Conservation (phyloP, 164 flowering plant species). For the Annona squamosa region DNA sequence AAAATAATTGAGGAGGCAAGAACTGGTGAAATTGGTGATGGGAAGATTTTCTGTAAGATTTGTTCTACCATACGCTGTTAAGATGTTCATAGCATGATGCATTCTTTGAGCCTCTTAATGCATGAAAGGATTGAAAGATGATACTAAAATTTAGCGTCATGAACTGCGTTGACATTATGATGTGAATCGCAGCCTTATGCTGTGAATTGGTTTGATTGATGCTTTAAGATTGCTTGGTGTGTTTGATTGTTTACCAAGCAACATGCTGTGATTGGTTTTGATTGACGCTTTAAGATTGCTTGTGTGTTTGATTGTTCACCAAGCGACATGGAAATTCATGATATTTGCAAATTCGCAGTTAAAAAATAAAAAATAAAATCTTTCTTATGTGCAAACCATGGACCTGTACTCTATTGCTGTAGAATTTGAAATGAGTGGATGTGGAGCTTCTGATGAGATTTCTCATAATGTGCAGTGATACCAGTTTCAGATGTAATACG, state of each 20-base stretch:
- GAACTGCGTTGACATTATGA: too few species aligned
- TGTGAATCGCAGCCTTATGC: too few species aligned
- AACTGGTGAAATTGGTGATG: conserved; percentile 97
- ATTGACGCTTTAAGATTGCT: background rate
- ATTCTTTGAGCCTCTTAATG: too few species aligned
- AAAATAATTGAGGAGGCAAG: conserved; percentile 74
- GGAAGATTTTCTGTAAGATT: conserved; percentile 80
- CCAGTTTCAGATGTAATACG: conserved; percentile 81
- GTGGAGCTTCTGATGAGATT: conserved; percentile 6
- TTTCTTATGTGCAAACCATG: too few species aligned
- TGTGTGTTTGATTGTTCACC: background rate
- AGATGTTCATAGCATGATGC: too few species aligned
- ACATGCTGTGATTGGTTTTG: background rate
- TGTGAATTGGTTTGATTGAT: too few species aligned
- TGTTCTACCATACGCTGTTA: background rate
- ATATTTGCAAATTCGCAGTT: too few species aligned
- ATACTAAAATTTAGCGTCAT: too few species aligned
- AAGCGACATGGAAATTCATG: background rate
- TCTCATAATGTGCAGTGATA: conserved; percentile 51
- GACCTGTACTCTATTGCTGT: background rate
- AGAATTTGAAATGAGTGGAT: background rate
- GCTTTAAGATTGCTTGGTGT: too few species aligned
- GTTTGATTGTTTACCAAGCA: too few species aligned
- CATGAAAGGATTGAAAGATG: too few species aligned
- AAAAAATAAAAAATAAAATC: too few species aligned